Evolutionary conservation across 2,329 filamentous ascomycete genomes (phyloP).

Genomic region (Pseudopyrenochaeta lycopersici): DNA sequence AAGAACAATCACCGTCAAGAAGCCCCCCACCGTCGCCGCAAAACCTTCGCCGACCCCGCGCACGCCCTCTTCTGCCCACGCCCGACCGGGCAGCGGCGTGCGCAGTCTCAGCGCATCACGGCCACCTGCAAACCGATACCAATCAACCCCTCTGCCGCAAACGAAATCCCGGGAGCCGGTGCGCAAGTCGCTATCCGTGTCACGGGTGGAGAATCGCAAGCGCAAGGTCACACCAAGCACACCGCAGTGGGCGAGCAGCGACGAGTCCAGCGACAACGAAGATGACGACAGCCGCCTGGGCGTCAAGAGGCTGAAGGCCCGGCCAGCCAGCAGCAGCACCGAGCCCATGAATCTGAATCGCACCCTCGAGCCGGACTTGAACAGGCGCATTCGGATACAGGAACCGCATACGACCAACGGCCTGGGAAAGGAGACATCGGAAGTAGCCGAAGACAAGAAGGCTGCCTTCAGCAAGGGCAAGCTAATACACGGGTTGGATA

Average conservation of each 20-base stretch:
- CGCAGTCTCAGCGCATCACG: slow-evolving; percentile 24
- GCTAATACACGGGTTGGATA: slow-evolving; percentile 53
- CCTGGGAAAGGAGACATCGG: slow-evolving; percentile 7
- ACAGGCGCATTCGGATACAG: slow-evolving; percentile 41
- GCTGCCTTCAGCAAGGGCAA: slow-evolving; percentile 20
- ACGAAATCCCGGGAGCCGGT: slow-evolving; percentile 24
- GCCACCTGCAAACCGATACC: slow-evolving; percentile 39
- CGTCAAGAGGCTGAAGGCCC: slow-evolving; percentile 38
- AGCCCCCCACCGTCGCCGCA: slow-evolving; percentile 22
- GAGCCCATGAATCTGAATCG: slow-evolving; percentile 48
- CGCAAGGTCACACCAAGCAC: slow-evolving; percentile 46
- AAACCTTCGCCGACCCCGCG: slow-evolving; percentile 18
- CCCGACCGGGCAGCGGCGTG: slow-evolving; percentile 13
- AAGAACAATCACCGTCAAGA: slow-evolving; percentile 43
- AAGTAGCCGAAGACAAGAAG: slow-evolving; percentile 16
- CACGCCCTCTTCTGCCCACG: slow-evolving; percentile 8
- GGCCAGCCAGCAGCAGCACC: slow-evolving; percentile 47
- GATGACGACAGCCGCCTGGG: slow-evolving; percentile 38
- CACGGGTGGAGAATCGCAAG: slow-evolving; percentile 38
- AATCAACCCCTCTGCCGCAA: slow-evolving; percentile 25
- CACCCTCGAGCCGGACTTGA: slow-evolving; percentile 47
- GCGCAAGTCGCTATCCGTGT: slow-evolving; percentile 38
- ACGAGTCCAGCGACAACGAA: slow-evolving; percentile 40
- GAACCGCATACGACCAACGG: slow-evolving; percentile 15
- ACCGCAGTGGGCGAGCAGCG: slow-evolving; percentile 45